These are phyloP conservation scores for Saprolegnia parasitica DNA, from an alignment of 352 stramenopile genomes.

Conservation along the genomic window DNA sequence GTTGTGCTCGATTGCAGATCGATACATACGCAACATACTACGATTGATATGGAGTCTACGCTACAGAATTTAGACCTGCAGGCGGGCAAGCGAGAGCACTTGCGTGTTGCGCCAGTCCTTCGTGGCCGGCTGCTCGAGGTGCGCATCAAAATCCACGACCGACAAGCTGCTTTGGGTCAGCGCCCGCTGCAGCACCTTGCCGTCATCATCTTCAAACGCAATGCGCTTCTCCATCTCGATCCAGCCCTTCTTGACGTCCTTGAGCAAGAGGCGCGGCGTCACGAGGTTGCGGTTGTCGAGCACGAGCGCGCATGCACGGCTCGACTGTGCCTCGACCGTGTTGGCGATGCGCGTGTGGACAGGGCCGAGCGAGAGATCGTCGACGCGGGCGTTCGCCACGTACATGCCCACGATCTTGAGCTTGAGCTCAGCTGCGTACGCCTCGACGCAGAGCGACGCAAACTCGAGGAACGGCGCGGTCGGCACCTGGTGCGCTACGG, in stretches of 20 bases:
- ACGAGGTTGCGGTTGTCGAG: conserved; percentile 15
- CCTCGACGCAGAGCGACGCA: conserved; percentile 22
- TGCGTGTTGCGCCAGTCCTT: conserved; percentile 28
- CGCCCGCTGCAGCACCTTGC: conserved; percentile 7
- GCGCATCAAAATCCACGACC: conserved; percentile 28
- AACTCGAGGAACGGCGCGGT: conserved; percentile 28
- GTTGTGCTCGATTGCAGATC: not conserved
- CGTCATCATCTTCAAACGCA: conserved; percentile 14
- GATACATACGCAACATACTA: not conserved
- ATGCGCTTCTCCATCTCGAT: conserved; percentile 23
- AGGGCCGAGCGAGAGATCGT: conserved; percentile 17
- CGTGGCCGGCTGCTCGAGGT: conserved; percentile 18
- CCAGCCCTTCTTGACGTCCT: conserved; percentile 27
- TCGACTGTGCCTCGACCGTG: conserved; percentile 20
- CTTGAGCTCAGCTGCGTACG: conserved; percentile 11
- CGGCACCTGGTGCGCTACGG: conserved; percentile 17
- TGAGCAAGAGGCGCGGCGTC: conserved; percentile 14
- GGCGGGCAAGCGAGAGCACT: conserved; percentile 21
- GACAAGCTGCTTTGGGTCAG: not conserved
- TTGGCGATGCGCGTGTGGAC: conserved; percentile 27
- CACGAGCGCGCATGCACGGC: conserved; percentile 18
- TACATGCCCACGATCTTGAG: conserved; percentile 29
- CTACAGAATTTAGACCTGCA: conserved; percentile 21
- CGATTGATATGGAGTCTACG: not conserved
- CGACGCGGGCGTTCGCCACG: conserved; percentile 20